Evolutionary conservation across 2,329 filamentous ascomycete species (phyloP), one percentile per base, ranked within the genome.

Genomic region (Claviceps pazoutovae): DNA sequence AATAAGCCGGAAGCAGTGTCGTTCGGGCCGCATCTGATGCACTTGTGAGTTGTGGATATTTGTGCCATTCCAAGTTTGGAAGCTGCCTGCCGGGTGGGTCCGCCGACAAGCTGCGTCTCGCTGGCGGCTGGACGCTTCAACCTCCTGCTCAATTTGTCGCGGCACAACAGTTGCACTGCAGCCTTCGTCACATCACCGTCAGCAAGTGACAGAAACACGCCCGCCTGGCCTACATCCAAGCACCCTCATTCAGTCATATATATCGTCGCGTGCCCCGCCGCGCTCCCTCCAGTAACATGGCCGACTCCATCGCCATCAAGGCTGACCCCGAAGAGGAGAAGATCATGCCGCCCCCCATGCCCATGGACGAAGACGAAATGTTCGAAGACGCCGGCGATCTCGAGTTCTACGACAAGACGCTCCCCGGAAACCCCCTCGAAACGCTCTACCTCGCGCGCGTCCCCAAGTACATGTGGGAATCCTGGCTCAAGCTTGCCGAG

Each of bases 401-500:
- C 48, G 74, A 76, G 51, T 80, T 80, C 60, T 79, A 74, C 57
- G 72, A 74, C 53, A 68, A 70, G 52, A 66, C 67, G 54, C 54
- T 61, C 3, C 57, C 65, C 3, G 67, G 65, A 52, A 68, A 68
- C 51, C 61, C 64, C 5, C 68, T 69, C 48, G 71, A 70, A 55
- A 72, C 66, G 42, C 69, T 79, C 51, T 94, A 88, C 72, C 74
- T 95, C 48, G 83, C 86, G 50, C 84, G 87, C 57, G 74, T 95
- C 44, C 88, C 89, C 19, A 81, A 82, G 56, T 84, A 86, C 63
- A 74, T 95, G 53, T 93, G 88, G 82, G 80, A 91, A 58, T 78
- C 83, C 45, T 94, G 89, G 86, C 69, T 73, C 53, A 68, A 71
- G 61, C 57, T 69, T 43, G 61, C 60, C 11, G 67, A 70, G 48